These are phyloP conservation scores for Adiantum capillusveneris DNA, from an alignment of 75 land plant species.

Conservation along the genomic window DNA sequence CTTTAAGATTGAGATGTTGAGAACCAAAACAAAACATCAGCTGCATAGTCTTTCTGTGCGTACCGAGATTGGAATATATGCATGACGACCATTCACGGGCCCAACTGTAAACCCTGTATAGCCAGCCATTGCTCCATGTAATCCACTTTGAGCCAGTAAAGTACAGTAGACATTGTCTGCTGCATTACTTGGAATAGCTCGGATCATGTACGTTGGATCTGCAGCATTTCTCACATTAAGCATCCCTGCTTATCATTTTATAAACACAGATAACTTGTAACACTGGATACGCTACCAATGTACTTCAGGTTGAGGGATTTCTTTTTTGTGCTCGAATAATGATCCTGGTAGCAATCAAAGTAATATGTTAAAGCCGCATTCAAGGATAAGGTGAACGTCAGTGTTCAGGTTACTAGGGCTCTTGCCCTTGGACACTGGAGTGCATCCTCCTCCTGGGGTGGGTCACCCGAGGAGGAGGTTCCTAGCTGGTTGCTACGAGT, in stretches of 20 bases:
- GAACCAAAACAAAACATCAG: background rate
- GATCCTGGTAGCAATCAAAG: conserved; percentile 33
- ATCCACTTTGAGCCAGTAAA: conserved; percentile 81
- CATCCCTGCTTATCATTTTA: background rate
- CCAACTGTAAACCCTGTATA: conserved; percentile 85
- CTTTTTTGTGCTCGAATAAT: conserved; percentile 36
- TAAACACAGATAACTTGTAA: background rate
- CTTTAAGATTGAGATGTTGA: background rate
- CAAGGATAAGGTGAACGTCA: conserved; percentile 2
- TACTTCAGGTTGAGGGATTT: conserved; percentile 58
- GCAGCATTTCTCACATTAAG: conserved; percentile 9
- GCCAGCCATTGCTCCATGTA: conserved; percentile 97
- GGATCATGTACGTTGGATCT: conserved; percentile 97
- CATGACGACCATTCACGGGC: conserved; percentile 77
- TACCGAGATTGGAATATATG: conserved; percentile 80
- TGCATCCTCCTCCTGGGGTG: no score
- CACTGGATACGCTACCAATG: conserved; percentile 35
- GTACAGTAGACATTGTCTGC: conserved; percentile 95
- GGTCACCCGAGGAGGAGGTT: no score
- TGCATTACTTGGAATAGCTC: conserved; percentile 89
- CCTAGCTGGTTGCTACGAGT: background rate
- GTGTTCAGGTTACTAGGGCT: no score
- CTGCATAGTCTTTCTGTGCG: conserved; percentile 11
- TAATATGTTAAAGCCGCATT: no score
- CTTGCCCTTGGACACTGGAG: no score